These are phyloP conservation scores for Naumovozyma baii DNA, from an alignment of 805 yeast species.

Conservation along the genomic window DNA sequence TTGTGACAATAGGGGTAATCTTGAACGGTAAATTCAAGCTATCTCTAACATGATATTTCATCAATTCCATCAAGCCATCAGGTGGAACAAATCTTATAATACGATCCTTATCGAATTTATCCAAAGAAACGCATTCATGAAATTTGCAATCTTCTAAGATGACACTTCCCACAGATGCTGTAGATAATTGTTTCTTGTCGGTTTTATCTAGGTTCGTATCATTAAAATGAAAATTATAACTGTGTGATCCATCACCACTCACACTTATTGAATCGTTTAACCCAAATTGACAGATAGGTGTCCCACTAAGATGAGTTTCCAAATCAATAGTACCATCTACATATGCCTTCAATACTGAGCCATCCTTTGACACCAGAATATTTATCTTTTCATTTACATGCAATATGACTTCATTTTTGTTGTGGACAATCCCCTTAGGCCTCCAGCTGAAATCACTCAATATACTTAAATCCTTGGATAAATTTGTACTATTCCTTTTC, in stretches of 20 bases:
- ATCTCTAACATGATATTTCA: constrained; percentile 57
- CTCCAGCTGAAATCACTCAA: constrained; percentile 57
- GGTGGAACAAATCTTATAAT: constrained; percentile 73
- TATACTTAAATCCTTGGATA: constrained; percentile 11
- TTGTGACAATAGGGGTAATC: constrained; percentile 46
- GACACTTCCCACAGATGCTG: constrained; percentile 42
- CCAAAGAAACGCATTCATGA: constrained; percentile 76
- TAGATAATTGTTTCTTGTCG: constrained; percentile 24
- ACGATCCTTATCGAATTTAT: constrained; percentile 54
- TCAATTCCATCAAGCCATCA: constrained; percentile 76
- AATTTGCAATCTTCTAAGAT: constrained; percentile 68
- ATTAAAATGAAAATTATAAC: constrained; percentile 15
- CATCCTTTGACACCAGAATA: constrained; percentile 55
- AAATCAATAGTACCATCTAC: constrained; percentile 69
- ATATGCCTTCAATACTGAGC: constrained; percentile 54
- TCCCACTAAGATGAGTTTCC: constrained; percentile 66
- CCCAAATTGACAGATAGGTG: constrained; percentile 77
- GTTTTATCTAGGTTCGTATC: constrained; percentile 19
- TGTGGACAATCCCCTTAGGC: constrained; percentile 44
- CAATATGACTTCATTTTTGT: constrained; percentile 70
- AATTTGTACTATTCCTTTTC: constrained; percentile 8
- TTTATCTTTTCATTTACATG: constrained; percentile 70
- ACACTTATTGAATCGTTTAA: constrained; percentile 44
- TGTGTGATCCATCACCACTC: neutral
- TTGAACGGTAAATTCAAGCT: constrained; percentile 63